Evolutionary conservation across 148 eudicot genomes (phyloP), one percentile per base, ranked within the genome.

Genomic region (Amaranthus cruentus): DNA sequence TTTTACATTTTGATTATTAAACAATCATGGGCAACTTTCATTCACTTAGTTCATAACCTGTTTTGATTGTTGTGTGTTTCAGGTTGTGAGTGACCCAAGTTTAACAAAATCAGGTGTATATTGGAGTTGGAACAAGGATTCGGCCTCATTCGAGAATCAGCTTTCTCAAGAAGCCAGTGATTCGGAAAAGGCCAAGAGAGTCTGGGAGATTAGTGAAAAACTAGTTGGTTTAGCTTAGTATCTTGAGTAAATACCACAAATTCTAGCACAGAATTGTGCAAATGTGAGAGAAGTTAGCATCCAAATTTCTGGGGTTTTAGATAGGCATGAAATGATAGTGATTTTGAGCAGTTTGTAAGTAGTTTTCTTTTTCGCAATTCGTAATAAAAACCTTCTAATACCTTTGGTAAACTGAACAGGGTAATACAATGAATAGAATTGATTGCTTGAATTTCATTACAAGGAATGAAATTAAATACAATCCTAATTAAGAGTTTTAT

Each of bases 81-180:
- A 87, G 88, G 91, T 88, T 73, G 91, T 88, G 74, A 79, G 86
- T 64, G 90, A 89, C 38, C 90, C 90, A 38, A 87, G 86, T 77
- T 83, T 89, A 87, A 84, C 90, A 58, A 89, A 87, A 77, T 89
- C 93, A 0, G 93, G 93, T 3, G 93, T 89, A 12, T 89, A 89
- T 81, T 89, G 93, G 90, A 89, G 93, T 83, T 89, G 90, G 90
- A 89, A 89, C 85, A 87, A 87, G 76, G 74, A 82, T 14, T 85
- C 89, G 0, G 85, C 93, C 4, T 87, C 90, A 42, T 89, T 89
- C 53, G 90, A 87, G 79, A 89, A 87, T 75, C 87, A 85, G 74
- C 47, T 89, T 72, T 85, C 90, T 2, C 80, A 87, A 67, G 90
- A 89, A 75, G 93, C 93, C 5, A 87, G 89, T 78, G 87, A 89